Percentiles rank a stretch among this genome's conserved stretches.
Evolutionary conservation across 805 yeast genomes (phyloP).

Genomic region (Barnettozyma botsteinii): DNA sequence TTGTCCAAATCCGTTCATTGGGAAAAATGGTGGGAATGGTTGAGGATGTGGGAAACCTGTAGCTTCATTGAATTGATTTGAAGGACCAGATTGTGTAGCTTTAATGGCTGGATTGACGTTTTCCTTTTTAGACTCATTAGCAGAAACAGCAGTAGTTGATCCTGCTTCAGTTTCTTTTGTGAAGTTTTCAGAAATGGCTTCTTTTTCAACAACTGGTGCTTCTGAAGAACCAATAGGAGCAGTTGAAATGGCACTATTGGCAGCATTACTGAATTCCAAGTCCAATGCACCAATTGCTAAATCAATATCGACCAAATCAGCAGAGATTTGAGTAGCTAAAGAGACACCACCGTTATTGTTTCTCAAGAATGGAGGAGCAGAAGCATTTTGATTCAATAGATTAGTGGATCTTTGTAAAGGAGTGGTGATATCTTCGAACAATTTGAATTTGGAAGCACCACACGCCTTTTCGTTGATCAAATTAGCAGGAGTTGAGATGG

Average conservation of each 20-base stretch:
- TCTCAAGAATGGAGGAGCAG: conserved; percentile 25
- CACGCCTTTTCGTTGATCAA: conserved; percentile 5
- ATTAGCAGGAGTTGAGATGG: conserved; percentile 16
- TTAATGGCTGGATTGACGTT: not conserved
- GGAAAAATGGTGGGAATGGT: conserved; percentile 24
- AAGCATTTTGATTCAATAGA: conserved; percentile 12
- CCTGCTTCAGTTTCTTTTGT: no score
- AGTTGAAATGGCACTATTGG: conserved; percentile 4
- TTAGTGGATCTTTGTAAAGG: conserved; percentile 24
- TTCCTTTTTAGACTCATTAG: conserved; percentile 9
- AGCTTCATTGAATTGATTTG: conserved; percentile 14
- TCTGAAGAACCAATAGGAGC: no score
- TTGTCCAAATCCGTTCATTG: conserved; percentile 26
- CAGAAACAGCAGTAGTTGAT: conserved; percentile 3
- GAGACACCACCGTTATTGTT: conserved; percentile 7
- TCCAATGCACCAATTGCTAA: conserved; percentile 25
- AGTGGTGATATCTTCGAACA: conserved; percentile 17
- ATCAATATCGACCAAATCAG: conserved; percentile 22
- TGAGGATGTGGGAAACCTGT: conserved; percentile 17
- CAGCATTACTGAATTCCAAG: conserved; percentile 19
- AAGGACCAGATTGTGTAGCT: conserved; percentile 11
- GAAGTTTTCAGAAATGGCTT: no score
- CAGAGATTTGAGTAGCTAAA: conserved; percentile 10
- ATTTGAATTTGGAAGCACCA: conserved; percentile 16
- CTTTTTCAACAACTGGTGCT: no score